Percentiles rank a stretch among this genome's conserved stretches.
Evolutionary conservation across 1,284 basidiomycete species (phyloP).

Genomic region (Ganoderma boninense): DNA sequence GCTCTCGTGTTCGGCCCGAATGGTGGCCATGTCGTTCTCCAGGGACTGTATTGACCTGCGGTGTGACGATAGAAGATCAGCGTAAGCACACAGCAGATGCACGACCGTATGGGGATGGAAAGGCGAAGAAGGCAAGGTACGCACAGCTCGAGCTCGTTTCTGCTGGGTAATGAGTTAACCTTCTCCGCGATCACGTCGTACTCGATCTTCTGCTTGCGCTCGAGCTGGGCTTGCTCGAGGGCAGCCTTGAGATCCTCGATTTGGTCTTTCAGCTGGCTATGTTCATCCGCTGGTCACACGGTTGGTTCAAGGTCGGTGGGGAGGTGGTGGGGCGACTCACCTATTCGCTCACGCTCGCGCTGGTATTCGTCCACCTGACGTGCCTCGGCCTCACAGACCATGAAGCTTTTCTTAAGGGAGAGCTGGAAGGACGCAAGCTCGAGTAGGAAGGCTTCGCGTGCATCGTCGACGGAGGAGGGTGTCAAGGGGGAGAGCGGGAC

Average conservation of each 20-base stretch:
- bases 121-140: slow-evolving; percentile 35
- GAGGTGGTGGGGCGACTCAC: slow-evolving; percentile 49
- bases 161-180: slow-evolving; percentile 77
- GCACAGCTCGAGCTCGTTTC: slow-evolving; percentile 78
- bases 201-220: slow-evolving; percentile 80
- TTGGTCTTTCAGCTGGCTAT: slow-evolving; percentile 67
- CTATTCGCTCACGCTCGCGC: slow-evolving; percentile 71
- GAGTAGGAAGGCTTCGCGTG: slow-evolving; percentile 77
- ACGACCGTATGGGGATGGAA: not conserved
- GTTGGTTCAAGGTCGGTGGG: slow-evolving; percentile 21
- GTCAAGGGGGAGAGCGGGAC: slow-evolving; percentile 47
- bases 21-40: slow-evolving; percentile 80
- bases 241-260: slow-evolving; percentile 79
- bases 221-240: slow-evolving; percentile 79
- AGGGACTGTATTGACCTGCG: slow-evolving; percentile 72
- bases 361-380: slow-evolving; percentile 85
- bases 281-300: slow-evolving; percentile 66
- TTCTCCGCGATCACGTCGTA: slow-evolving; percentile 85
- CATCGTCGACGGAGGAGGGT: slow-evolving; percentile 64
- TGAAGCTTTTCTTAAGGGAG: slow-evolving; percentile 73
- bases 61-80: not conserved
- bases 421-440: slow-evolving; percentile 80
- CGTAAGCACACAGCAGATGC: not conserved
- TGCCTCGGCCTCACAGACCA: slow-evolving; percentile 84
- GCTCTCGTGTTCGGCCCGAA: slow-evolving; percentile 74